Conservation (phyloP, 352 stramenopile species). For the Phytophthora quininea region DNA sequence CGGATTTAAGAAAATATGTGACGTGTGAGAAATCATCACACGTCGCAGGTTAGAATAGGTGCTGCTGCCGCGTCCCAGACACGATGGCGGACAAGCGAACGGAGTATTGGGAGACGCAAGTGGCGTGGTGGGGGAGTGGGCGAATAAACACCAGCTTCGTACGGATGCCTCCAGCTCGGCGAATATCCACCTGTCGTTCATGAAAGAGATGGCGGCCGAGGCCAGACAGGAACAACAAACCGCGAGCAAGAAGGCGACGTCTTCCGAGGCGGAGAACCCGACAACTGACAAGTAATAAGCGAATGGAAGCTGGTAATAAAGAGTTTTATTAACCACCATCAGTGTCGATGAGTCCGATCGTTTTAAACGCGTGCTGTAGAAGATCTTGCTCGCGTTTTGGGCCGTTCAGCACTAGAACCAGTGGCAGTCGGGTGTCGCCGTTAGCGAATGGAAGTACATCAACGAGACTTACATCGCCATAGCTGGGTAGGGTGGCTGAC, state of each 20-base stretch:
- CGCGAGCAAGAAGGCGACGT: background rate
- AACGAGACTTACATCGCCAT: constrained; percentile 18
- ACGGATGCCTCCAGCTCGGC: constrained; percentile 5
- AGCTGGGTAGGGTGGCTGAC: constrained; percentile 10
- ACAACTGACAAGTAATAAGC: background rate
- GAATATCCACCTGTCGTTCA: constrained; percentile 23
- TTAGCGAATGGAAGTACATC: constrained; percentile 8
- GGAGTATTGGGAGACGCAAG: constrained; percentile 22
- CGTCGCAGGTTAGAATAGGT: too few relatives aligned
- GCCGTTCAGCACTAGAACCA: constrained; percentile 20
- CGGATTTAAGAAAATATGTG: background rate
- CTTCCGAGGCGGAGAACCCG: background rate
- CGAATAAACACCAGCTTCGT: constrained; percentile 16
- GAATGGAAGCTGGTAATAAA: background rate
- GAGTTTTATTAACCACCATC: background rate
- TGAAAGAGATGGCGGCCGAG: constrained; percentile 16
- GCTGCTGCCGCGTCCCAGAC: too few relatives aligned
- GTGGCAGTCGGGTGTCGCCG: constrained; percentile 5
- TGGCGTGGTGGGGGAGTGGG: constrained; percentile 31
- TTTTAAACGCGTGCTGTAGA: constrained; percentile 19
- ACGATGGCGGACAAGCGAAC: constrained; percentile 11
- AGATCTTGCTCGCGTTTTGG: background rate
- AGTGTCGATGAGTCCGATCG: constrained; percentile 13
- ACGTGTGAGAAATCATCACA: background rate
- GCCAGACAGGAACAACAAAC: constrained; percentile 19